phyloP scores from a whole-genome alignment of 352 stramenopile species.

The Pythium volutum region DNA sequence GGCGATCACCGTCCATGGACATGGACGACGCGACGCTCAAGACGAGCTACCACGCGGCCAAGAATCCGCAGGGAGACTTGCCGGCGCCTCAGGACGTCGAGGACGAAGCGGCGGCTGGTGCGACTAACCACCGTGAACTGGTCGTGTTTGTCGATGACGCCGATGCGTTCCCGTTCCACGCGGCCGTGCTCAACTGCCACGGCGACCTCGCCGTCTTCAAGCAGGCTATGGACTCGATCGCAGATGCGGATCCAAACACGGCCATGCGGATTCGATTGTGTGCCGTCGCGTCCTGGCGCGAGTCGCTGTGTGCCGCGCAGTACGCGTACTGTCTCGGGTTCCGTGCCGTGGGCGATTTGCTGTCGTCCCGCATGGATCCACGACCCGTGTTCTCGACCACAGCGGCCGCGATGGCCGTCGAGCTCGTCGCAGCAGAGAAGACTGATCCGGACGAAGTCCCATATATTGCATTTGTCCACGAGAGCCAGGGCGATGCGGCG shows the following conservation, averaged over 20 bases:
- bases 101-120: not conserved
- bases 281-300: not conserved
- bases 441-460: conserved; percentile 8
- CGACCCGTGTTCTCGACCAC: not conserved
- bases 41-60: no score
- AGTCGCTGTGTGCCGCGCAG: conserved; percentile 4
- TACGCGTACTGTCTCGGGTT: conserved; percentile 29
- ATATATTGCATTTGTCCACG: conserved; percentile 11
- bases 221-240: not conserved
- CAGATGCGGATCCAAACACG: conserved; percentile 7
- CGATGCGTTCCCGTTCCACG: conserved; percentile 23
- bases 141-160: conserved; percentile 22
- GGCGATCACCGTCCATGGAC: conserved; percentile 1
- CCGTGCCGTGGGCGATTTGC: conserved; percentile 11
- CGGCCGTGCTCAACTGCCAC: conserved; percentile 7
- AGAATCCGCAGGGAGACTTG: no score
- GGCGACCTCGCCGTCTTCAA: conserved; percentile 12
- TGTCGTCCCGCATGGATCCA: conserved; percentile 12
- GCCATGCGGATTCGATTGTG: conserved; percentile 12
- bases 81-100: no score
- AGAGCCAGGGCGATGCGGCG: conserved; percentile 8
- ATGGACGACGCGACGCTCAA: not conserved
- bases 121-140: conserved; percentile 1
- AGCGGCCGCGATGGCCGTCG: conserved; percentile 1
- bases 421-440: conserved; percentile 3